Evolutionary conservation across 1,139 yeast genomes (phyloP).

Genomic region (Geotrichum australiense): DNA sequence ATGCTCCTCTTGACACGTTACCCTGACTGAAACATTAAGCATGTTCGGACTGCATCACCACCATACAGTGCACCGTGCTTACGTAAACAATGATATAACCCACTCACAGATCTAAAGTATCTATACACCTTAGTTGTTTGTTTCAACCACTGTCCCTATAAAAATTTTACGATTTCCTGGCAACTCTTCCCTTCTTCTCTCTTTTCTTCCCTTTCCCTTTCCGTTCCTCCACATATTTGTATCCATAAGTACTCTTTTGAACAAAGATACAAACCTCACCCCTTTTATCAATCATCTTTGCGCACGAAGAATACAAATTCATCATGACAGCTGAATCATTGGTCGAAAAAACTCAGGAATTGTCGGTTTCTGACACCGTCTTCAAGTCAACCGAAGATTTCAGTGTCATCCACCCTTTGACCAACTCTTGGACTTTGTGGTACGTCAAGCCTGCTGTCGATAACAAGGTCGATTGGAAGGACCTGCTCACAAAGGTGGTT

Average conservation of each 20-base stretch:
- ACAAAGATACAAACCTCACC: not conserved
- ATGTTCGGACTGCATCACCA: no score
- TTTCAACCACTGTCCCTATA: no score
- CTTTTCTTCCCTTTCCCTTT: slow-evolving; percentile 5
- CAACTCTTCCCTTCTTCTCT: not conserved
- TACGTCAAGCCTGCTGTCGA: slow-evolving; percentile 88
- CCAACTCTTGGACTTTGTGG: slow-evolving; percentile 95
- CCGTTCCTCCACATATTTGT: not conserved
- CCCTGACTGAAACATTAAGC: no score
- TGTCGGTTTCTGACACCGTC: slow-evolving; percentile 40
- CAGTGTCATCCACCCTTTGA: slow-evolving; percentile 82
- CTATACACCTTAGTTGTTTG: no score
- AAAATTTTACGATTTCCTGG: not conserved
- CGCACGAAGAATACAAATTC: not conserved
- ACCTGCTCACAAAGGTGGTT: slow-evolving; percentile 86
- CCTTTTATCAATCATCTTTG: not conserved
- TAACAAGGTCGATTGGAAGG: slow-evolving; percentile 83
- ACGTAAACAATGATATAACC: no score
- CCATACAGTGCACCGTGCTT: no score
- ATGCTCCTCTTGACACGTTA: no score
- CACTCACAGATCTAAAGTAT: no score
- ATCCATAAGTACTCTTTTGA: not conserved
- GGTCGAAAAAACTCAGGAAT: not conserved
- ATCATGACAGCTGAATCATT: slow-evolving; percentile 3
- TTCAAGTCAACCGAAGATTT: slow-evolving; percentile 64